Percentiles rank a stretch among this genome's conserved stretches.
Evolutionary conservation across 352 stramenopile species (phyloP).

Genomic region (Pythium volutum): DNA sequence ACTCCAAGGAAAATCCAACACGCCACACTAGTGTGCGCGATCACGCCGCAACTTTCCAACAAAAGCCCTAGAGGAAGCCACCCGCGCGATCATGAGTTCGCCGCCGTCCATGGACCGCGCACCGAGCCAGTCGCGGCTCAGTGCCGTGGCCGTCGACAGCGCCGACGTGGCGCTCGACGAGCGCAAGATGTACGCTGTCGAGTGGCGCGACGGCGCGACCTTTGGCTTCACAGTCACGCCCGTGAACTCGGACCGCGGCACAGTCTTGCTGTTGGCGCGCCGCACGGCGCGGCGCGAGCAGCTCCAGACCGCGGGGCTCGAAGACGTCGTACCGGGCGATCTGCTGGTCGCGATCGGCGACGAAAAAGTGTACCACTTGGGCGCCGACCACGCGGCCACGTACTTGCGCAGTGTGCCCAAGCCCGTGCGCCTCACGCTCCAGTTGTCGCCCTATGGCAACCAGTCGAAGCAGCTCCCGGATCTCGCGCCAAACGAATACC

Average conservation of each 20-base stretch:
- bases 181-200: slow-evolving; percentile 73
- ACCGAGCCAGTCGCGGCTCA: slow-evolving; percentile 12
- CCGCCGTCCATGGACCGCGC: slow-evolving; percentile 7
- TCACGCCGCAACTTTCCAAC: background rate
- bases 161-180: slow-evolving; percentile 56
- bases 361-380: slow-evolving; percentile 75
- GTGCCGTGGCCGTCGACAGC: slow-evolving; percentile 10
- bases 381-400: slow-evolving; percentile 55
- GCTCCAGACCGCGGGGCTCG: slow-evolving; percentile 40
- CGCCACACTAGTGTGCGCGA: background rate
- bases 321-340: slow-evolving; percentile 73
- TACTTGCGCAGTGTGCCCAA: slow-evolving; percentile 65
- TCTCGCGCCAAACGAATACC: slow-evolving; percentile 73
- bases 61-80: background rate
- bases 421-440: slow-evolving; percentile 63
- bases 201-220: slow-evolving; percentile 53
- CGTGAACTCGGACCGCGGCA: slow-evolving; percentile 65
- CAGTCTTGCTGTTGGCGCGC: slow-evolving; percentile 54
- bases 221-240: slow-evolving; percentile 76
- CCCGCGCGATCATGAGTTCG: slow-evolving; percentile 3
- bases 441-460: slow-evolving; percentile 59
- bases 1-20: background rate
- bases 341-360: slow-evolving; percentile 73
- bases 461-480: slow-evolving; percentile 45
- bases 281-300: slow-evolving; percentile 37